Evolutionary conservation across 805 yeast species (phyloP).

Genomic region (Isabelozyma pseudorhagii): DNA sequence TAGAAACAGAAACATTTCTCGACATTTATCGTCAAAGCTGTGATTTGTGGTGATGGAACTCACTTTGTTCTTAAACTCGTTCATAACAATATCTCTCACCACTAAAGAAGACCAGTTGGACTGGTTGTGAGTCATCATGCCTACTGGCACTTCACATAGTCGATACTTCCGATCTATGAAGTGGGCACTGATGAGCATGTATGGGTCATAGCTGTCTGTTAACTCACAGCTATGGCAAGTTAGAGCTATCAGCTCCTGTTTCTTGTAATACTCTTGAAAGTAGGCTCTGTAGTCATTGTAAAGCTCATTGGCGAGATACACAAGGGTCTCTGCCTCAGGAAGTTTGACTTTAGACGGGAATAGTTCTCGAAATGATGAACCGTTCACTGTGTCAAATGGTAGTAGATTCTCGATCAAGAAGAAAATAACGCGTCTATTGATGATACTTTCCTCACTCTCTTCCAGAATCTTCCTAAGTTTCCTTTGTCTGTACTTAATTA

Average conservation of each 20-base stretch:
- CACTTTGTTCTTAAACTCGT: conserved; percentile 13
- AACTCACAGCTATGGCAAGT: conserved; percentile 20
- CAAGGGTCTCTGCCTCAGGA: conserved; percentile 14
- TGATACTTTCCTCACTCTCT: not conserved
- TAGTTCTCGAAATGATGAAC: conserved; percentile 11
- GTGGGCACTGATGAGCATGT: conserved; percentile 15
- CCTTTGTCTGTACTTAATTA: not conserved
- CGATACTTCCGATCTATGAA: conserved; percentile 14
- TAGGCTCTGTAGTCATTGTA: conserved; percentile 16
- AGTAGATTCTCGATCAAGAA: conserved; percentile 19
- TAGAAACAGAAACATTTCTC: conserved; percentile 14
- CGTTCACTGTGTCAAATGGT: conserved; percentile 13
- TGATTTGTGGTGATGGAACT: conserved; percentile 19
- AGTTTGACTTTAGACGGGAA: conserved; percentile 1
- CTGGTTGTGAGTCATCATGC: conserved; percentile 12
- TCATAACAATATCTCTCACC: conserved; percentile 9
- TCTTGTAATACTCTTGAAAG: conserved; percentile 13
- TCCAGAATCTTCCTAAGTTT: not conserved
- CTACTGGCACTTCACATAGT: conserved; percentile 17
- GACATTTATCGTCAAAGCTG: conserved; percentile 11
- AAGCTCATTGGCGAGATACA: conserved; percentile 15
- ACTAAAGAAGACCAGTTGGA: conserved; percentile 9
- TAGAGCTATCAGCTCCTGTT: conserved; percentile 10
- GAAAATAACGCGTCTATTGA: conserved; percentile 5
- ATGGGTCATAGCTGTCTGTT: conserved; percentile 5